Evolutionary conservation across 2,329 filamentous ascomycete genomes (phyloP).

Genomic region (Neocatenulostroma microsporum): DNA sequence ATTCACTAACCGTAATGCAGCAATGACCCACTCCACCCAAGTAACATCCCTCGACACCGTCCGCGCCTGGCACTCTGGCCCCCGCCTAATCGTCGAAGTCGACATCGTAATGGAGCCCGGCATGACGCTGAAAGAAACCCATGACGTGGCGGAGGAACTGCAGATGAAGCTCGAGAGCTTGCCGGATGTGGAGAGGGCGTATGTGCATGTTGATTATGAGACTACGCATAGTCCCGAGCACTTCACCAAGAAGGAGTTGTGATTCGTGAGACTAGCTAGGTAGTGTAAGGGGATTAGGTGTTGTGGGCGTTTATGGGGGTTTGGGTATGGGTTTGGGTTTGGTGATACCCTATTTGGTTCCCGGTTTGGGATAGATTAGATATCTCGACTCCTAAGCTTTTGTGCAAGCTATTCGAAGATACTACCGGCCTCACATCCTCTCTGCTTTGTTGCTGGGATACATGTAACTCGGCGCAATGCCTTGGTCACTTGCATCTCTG

Average conservation of each 20-base stretch:
- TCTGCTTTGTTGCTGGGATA: too few species aligned
- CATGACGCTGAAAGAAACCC: constrained; percentile 65
- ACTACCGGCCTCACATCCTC: too few species aligned
- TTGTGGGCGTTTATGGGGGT: too few species aligned
- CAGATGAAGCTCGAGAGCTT: constrained; percentile 91
- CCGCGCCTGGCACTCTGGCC: constrained; percentile 82
- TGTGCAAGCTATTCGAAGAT: too few species aligned
- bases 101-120: constrained; percentile 87
- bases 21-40: constrained; percentile 74
- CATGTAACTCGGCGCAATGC: too few species aligned
- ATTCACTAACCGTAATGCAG: background rate
- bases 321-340: too few species aligned
- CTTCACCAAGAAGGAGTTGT: constrained; percentile 59
- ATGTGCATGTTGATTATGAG: constrained; percentile 96
- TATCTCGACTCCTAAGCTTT: too few species aligned
- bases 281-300: too few species aligned
- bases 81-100: constrained; percentile 86
- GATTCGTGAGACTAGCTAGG: too few species aligned
- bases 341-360: too few species aligned
- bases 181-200: constrained; percentile 85
- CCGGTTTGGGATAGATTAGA: too few species aligned
- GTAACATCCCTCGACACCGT: constrained; percentile 91
- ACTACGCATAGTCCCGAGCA: constrained; percentile 91
- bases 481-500: too few species aligned
- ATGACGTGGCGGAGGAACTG: constrained; percentile 88